Evolutionary conservation across 306 rosid species (phyloP), one percentile per base, ranked within the genome.

Genomic region (Lithocarpus polystachyus): DNA sequence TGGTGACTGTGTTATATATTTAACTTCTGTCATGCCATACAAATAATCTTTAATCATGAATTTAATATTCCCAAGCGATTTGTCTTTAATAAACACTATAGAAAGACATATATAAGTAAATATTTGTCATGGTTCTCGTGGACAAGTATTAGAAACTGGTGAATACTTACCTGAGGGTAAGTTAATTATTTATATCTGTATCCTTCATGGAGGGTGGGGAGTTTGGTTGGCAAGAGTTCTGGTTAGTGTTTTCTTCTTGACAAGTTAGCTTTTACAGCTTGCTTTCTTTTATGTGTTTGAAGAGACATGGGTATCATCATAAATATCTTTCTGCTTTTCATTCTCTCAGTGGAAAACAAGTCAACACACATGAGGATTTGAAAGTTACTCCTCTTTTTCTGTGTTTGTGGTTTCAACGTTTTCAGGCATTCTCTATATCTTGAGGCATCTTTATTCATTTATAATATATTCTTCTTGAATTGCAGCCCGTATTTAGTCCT

Each of bases 401-500:
- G 4, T 29, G 45, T 62, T 26, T 62, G 15, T 60, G 31, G 31
- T 60, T 26, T 65, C 7, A 29, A 65, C 18, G 11, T 31, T 65
- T 29, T 31, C 13, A 31, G 13, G 71, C 19, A 6, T 65, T 64
- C 72, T 35, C 26, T 19, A 1, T 12, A 12, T 48, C 53, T 48
- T 48, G 53, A 13, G 17, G 53, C 31, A 29, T 45, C 54, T 31
- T 60, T 53, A 4, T 9, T 67, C 57, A 56, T 51, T 68, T 48
- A 10, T 71, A 48, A 52, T n/a, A 53, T 76, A 19, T 75, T 54
- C 13, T 76, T 80, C 81, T 59, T 64, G 7, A 57, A 71, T 71
- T 77, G 89, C 87, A 93, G 98, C 97, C 98, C 67, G 89, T 93
- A 37, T 85, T 86, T 56, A 90, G 97, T 82, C 91, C 97, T 61